Evolutionary conservation across 306 rosid species (phyloP), one percentile per base, ranked within the genome.

Genomic region (Sphenostylis stenocarpa): DNA sequence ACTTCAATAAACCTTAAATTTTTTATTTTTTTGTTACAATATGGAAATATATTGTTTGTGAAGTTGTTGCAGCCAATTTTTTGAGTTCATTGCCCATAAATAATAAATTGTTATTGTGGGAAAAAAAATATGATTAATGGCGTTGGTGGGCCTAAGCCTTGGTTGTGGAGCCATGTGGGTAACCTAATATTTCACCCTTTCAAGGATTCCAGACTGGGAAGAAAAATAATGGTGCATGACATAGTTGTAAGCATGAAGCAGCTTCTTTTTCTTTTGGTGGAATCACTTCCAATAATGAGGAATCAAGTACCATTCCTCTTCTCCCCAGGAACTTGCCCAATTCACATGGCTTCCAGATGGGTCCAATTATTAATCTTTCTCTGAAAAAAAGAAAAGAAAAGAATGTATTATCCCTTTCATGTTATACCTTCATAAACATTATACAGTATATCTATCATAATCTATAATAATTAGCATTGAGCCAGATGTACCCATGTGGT

Each of bases 401-500:
- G 0, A 44, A 44, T 79, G 43, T 69, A 76, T 72, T 73, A 77
- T 75, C 44, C 44, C 58, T 57, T 67, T 66, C 73, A 72, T 67
- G 44, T 39, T 52, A 77, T 53, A 28, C 28, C 47, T 74, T 67
- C 60, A 67, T 41, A 48, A 48, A 41, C 34, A 43, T 57, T 34
- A 68, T 26, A 57, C 67, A 39, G 57, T 73, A 53, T 56, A 56
- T 56, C 10, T 53, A 21, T 53, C 15, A 53, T 12, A 19, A 21
- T 43, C 7, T 60, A 71, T 75, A 49, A 77, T 80, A 66, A 79
- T 84, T 86, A 3, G 84, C 75, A 76, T 39, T 66, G 53, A 58
- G 93, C 85, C 90, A 86, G 89, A 81, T 83, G 84, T 78, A 76
- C 84, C 90, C 97, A 90, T 88, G 95, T 91, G 90, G 67, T 84